phyloP scores from a whole-genome alignment of 106 monocot genomes.

The Phalaenopsis aphrodite region DNA sequence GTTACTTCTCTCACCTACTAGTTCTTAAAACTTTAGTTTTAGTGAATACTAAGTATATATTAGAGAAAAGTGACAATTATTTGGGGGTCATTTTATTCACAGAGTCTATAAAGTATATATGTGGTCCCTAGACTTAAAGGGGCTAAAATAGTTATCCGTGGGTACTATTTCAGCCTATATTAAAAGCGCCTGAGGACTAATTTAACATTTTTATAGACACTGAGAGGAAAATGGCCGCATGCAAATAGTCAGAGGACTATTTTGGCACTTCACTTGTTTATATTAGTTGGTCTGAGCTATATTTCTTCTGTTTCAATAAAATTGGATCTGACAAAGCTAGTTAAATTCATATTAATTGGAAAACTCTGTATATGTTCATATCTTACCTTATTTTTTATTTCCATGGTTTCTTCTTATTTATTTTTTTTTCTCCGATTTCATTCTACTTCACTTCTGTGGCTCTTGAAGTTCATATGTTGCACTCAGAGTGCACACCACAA shows the following conservation, averaged over 20 bases:
- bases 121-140: too few species aligned
- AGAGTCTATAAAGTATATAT: too few species aligned
- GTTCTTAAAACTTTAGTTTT: neutral
- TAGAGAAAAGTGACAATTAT: too few species aligned
- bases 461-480: neutral
- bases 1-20: constrained; percentile 10
- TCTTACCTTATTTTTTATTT: neutral
- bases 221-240: too few species aligned
- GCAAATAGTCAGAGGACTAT: too few species aligned
- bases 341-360: neutral
- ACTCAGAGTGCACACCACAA: neutral
- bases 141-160: too few species aligned
- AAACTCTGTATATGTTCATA: neutral
- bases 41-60: neutral
- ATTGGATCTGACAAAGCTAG: neutral
- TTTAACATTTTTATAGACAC: too few species aligned
- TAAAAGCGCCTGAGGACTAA: too few species aligned
- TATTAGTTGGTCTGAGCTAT: neutral
- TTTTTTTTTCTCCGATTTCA: neutral
- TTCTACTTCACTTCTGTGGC: neutral
- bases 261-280: neutral
- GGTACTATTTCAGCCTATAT: too few species aligned
- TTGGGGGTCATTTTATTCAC: too few species aligned
- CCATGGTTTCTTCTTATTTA: neutral
- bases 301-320: neutral